Conservation (phyloP, 345 rosid species). For the Brassica napus region DNA sequence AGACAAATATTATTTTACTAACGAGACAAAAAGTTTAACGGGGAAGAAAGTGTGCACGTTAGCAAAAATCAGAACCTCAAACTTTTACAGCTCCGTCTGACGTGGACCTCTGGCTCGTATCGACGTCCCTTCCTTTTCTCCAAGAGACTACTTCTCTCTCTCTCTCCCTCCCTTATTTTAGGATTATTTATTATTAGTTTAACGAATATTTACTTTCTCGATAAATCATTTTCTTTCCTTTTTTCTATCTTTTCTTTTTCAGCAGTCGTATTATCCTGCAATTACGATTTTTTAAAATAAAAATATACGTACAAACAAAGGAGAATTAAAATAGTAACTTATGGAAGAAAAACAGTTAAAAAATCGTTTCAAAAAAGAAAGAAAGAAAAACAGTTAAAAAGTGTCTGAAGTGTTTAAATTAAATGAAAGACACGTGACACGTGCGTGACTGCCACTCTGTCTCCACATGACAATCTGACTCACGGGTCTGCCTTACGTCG, state of each 20-base stretch:
- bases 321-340: constrained; percentile 5
- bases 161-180: not conserved
- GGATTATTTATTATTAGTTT: not conserved
- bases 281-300: not conserved
- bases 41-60: constrained; percentile 17
- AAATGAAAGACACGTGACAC: constrained; percentile 44
- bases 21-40: not conserved
- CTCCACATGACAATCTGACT: constrained; percentile 52
- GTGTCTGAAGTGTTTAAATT: not conserved
- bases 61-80: constrained; percentile 35
- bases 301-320: not conserved
- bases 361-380: not conserved
- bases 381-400: constrained; percentile 3
- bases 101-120: constrained; percentile 44
- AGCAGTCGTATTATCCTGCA: constrained; percentile 13
- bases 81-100: constrained; percentile 33
- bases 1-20: not conserved
- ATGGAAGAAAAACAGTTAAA: not conserved
- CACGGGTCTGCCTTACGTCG: constrained; percentile 61
- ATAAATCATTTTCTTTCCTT: not conserved
- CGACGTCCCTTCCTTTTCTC: constrained; percentile 39
- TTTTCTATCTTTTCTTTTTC: constrained; percentile 6
- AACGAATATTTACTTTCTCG: not conserved
- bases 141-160: constrained; percentile 28
- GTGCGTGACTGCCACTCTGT: constrained; percentile 62